Base-by-base conservation (phyloP, 371 early-diverging fungal species). In the Smittium culicis region DNA sequence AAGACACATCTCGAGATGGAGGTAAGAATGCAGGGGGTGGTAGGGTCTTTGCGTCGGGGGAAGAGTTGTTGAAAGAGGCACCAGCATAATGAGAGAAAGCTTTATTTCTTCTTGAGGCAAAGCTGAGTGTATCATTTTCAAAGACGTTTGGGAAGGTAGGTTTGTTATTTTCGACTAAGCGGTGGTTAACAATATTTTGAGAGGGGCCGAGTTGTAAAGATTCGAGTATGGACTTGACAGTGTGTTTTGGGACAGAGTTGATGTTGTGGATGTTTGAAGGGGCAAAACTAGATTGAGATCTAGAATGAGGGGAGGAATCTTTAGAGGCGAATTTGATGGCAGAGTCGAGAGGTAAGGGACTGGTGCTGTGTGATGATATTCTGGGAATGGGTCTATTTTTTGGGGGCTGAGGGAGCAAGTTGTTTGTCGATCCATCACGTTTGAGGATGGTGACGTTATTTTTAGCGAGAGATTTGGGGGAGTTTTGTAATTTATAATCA, bases 61-160 rank as follows among this genome's bases (percentile, higher is more conserved):
- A 62, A 31, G 62, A 62, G 62, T 62, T 62, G 32, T 62, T 62
- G 62, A 62, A 62, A 34, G 5, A 27, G 33, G 62, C 62, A 29
- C 62, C 62, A 62, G 62, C 62, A 25, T 62, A 62, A 31, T 62
- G 62, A 31, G 14, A 5, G 25, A 62, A 62, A 20, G 3, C 62
- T 14, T 45, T 45, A n/a, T n/a, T n/a, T n/a, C n/a, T n/a, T 11
- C 45, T 5, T 5, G 45, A 45, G 5, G 11, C 45, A 45, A 20
- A 45, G 20, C 20, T 5, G 20, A 20, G 20, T 11, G 5, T 5
- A 45, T 45, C 45, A n/a, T n/a, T n/a, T 11, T 5, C 45, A 45
- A 45, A 45, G 20, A 11, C 45, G 20, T 11, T 11, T 11, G 45
- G 45, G 20, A 45, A 45, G 5, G 45, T 11, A 20, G 5, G 11